Base-by-base conservation (phyloP, 73 alveolate genomes). In the Effrenium voratum region DNA sequence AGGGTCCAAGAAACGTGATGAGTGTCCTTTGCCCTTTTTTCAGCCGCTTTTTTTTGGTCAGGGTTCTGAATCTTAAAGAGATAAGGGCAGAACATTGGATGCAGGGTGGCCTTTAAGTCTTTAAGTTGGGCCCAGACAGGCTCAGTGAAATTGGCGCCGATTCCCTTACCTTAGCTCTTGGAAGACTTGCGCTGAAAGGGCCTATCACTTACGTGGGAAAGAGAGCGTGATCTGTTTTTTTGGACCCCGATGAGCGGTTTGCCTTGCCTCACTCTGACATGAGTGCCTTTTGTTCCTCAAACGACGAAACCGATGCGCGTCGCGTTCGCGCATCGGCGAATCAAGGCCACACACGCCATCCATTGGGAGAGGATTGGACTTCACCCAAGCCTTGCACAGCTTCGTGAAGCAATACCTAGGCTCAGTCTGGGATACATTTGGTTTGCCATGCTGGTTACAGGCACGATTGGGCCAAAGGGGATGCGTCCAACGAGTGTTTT, bases 361-460 rank as follows among this genome's bases (percentile, higher is more conserved):
- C 32, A 40, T 76, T 66, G 95, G 95, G 0, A 60, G 95, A 44
- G 95, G 95, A 26, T 63, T 72, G 85, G 95, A 87, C 36, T 87
- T 87, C 41, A 87, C 95, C 26, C 95, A 87, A 72, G 50, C 85
- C 70, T 44, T 87, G 72, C 84, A 59, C 40, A 87, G 95, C 95
- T 87, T 87, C 36, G 95, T 87, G 77, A 87, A 87, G 68, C 66
- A 70, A 40, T 84, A 87, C 84, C 72, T 87, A 38, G 59, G 84
- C 44, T 49, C 0, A 44, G 28, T 57, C n/a, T 30, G 16, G 16
- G 28, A 57, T n/a, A 22, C 28, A 30, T 30, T 57, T 57, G 72
- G 72, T 57, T 57, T 57, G 72, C 72, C 28, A 22, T 22, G 72
- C 72, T 2, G 72, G 28, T 30, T 30, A 22, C 72, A 2, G n/a